Evolutionary conservation across 805 yeast species (phyloP).

Genomic region (Hanseniaspora pseudoguilliermondii): DNA sequence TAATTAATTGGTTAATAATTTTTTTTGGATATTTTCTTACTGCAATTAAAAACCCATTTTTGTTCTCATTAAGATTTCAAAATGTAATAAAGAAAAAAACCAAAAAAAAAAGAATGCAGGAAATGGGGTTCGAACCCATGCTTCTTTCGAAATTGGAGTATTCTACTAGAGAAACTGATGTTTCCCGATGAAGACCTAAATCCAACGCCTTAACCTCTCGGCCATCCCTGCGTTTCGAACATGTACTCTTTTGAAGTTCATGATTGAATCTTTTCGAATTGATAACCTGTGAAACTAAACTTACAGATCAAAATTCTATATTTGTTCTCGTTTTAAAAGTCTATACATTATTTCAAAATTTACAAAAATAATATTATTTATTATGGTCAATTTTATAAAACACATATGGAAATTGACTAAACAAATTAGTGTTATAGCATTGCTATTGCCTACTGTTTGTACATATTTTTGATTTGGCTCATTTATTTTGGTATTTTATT

Average conservation of each 20-base stretch:
- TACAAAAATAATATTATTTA: background rate
- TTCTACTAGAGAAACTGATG: conserved; percentile 4
- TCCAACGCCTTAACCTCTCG: conserved; percentile 28
- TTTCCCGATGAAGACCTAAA: conserved; percentile 18
- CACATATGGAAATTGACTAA: too few species aligned
- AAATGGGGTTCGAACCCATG: conserved; percentile 27
- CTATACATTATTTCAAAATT: background rate
- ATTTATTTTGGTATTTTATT: too few species aligned
- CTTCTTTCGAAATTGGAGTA: conserved; percentile 26
- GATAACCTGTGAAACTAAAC: background rate
- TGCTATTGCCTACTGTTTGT: too few species aligned
- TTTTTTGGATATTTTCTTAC: too few species aligned
- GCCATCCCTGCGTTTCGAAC: conserved; percentile 21
- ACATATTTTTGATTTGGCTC: too few species aligned
- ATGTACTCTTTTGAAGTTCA: background rate
- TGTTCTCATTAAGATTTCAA: background rate
- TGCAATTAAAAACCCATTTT: too few species aligned
- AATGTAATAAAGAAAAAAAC: background rate
- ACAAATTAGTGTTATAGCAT: too few species aligned
- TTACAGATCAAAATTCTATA: background rate
- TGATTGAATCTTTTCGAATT: background rate
- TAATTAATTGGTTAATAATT: too few species aligned
- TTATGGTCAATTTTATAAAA: too few species aligned
- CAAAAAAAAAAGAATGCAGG: conserved; percentile 20
- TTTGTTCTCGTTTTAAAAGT: too few species aligned